Percentiles rank a stretch among this genome's conserved stretches.
Evolutionary conservation across 495 filamentous ascomycete species (phyloP).

Genomic region (Darksidea phi): DNA sequence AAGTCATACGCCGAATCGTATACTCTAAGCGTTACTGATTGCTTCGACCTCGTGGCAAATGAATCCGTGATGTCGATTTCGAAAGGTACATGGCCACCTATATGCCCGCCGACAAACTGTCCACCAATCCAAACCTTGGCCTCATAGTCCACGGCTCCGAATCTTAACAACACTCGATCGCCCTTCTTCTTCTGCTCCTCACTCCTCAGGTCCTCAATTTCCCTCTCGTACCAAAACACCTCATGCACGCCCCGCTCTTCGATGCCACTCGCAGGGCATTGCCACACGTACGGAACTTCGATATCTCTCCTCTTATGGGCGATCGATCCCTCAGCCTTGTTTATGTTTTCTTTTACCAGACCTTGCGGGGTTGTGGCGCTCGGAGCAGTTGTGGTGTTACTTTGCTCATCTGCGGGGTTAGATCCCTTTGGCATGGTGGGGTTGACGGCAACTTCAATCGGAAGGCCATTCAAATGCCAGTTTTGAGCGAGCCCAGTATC

Average conservation of each 20-base stretch:
- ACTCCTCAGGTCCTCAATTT: slow-evolving; percentile 49
- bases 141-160: slow-evolving; percentile 68
- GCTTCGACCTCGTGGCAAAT: slow-evolving; percentile 42
- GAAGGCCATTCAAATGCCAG: slow-evolving; percentile 36
- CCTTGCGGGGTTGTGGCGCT: slow-evolving; percentile 12
- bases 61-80: slow-evolving; percentile 57
- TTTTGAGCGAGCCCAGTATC: slow-evolving; percentile 48
- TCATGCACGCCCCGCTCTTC: slow-evolving; percentile 56
- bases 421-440: neutral
- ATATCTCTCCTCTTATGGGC: slow-evolving; percentile 46
- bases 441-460: neutral
- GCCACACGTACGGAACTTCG: slow-evolving; percentile 59
- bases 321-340: slow-evolving; percentile 27
- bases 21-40: slow-evolving; percentile 34
- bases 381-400: slow-evolving; percentile 11
- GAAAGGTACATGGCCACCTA: slow-evolving; percentile 64
- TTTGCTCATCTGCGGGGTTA: neutral
- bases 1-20: slow-evolving; percentile 57
- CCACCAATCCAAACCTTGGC: slow-evolving; percentile 65
- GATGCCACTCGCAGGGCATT: slow-evolving; percentile 57
- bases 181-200: slow-evolving; percentile 22
- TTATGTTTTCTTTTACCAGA: neutral
- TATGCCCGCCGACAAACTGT: slow-evolving; percentile 53
- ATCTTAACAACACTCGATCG: slow-evolving; percentile 55
- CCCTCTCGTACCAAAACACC: slow-evolving; percentile 59